Percentiles rank a stretch among this genome's conserved stretches.
Evolutionary conservation across 352 stramenopile genomes (phyloP).

Genomic region (Globisporangium recalcitrans): DNA sequence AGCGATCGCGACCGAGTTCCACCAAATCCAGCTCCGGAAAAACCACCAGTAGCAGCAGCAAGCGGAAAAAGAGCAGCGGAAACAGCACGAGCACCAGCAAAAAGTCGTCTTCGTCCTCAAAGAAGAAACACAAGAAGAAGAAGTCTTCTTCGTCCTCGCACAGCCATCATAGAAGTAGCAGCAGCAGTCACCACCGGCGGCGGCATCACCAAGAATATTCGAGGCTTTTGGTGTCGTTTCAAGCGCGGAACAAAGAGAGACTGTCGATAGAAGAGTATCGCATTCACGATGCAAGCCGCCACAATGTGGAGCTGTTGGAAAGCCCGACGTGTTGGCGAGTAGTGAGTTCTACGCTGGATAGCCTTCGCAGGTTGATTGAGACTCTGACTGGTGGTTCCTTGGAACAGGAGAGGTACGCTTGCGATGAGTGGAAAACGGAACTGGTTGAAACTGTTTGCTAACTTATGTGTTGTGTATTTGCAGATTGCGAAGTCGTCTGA

Average conservation of each 20-base stretch:
- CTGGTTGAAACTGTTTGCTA: not conserved
- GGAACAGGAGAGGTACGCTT: constrained; percentile 55
- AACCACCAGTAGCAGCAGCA: constrained; percentile 26
- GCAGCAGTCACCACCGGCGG: constrained; percentile 46
- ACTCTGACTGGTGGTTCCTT: constrained; percentile 57
- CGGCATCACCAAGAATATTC: constrained; percentile 69
- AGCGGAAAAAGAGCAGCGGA: constrained; percentile 37
- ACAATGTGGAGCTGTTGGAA: constrained; percentile 31
- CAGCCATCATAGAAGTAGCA: constrained; percentile 37
- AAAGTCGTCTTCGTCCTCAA: constrained; percentile 47
- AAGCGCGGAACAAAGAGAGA: constrained; percentile 53
- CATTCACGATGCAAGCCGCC: constrained; percentile 31
- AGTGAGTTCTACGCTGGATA: constrained; percentile 62
- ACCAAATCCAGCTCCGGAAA: constrained; percentile 44
- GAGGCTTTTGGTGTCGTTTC: constrained; percentile 53
- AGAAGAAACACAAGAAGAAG: constrained; percentile 66
- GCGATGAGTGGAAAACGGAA: not conserved
- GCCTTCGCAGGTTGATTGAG: constrained; percentile 48
- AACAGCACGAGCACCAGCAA: constrained; percentile 52
- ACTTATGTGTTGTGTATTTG: not conserved
- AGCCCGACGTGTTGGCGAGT: constrained; percentile 61
- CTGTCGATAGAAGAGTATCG: constrained; percentile 48
- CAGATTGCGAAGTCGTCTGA: constrained; percentile 63
- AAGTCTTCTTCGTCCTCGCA: constrained; percentile 62
- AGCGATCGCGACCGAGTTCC: constrained; percentile 26